Conservation (phyloP, 2,329 filamentous ascomycete genomes). For the Sporothrix pseudoabietina region DNA sequence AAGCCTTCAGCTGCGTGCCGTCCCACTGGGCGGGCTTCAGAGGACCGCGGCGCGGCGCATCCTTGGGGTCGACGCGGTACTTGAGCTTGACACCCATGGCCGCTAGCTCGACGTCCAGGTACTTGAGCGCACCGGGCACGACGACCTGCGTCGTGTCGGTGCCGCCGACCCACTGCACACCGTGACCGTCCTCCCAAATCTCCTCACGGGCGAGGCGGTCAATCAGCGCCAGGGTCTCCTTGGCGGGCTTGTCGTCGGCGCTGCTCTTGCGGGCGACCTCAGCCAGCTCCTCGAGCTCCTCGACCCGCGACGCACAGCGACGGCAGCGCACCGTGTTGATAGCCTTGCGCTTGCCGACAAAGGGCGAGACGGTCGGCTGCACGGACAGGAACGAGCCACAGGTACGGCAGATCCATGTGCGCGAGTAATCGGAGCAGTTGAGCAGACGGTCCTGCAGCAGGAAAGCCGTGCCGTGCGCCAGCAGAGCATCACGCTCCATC, state of each 20-base stretch:
- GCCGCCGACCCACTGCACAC: conserved; percentile 81
- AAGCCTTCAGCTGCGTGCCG: conserved; percentile 26
- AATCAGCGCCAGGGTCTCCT: conserved; percentile 18
- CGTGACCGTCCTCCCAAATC: conserved; percentile 91
- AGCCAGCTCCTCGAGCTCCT: conserved; percentile 59
- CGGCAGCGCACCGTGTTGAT: conserved; percentile 75
- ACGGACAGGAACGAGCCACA: conserved; percentile 92
- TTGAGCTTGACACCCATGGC: conserved; percentile 96
- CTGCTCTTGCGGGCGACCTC: conserved; percentile 57
- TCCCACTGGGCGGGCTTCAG: conserved; percentile 44
- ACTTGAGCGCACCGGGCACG: conserved; percentile 89
- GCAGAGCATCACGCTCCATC: conserved; percentile 95
- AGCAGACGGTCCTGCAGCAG: conserved; percentile 91
- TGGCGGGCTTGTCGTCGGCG: conserved; percentile 47
- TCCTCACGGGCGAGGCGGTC: conserved; percentile 42
- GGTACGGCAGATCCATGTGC: conserved; percentile 82
- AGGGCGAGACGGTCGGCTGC: conserved; percentile 73
- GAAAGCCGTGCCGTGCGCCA: conserved; percentile 94
- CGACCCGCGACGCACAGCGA: conserved; percentile 68
- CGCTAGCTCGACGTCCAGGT: conserved; percentile 89
- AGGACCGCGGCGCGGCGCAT: conserved; percentile 61
- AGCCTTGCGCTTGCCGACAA: conserved; percentile 64
- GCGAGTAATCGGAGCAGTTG: conserved; percentile 94
- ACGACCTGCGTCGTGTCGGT: conserved; percentile 89
- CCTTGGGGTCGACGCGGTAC: conserved; percentile 68